Base-by-base conservation (phyloP, 768 basidiomycete species). In the Mycena capillaripes region DNA sequence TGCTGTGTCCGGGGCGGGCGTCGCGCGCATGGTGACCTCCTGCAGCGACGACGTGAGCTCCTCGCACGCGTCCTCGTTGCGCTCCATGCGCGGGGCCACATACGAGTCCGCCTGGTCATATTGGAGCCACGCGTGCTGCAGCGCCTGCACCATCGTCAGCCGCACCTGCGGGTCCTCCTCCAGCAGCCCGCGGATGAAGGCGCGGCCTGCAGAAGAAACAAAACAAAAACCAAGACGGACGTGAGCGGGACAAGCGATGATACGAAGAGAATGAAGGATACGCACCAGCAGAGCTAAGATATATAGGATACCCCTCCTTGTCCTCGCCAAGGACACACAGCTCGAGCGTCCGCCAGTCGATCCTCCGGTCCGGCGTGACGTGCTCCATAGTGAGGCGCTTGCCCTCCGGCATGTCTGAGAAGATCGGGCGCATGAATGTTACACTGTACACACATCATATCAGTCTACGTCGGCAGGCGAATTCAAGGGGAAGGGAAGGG, bases 61-160 rank as follows among this genome's bases (percentile, higher is more conserved):
- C 5, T 70, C 58, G 17, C 52, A 69, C 25, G 27, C 30, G 1
- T 68, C 60, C 5, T 9, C 25, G 17, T 48, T 44, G 14, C 14
- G 19, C 12, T 44, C 11, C 30, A 34, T 48, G 32, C 61, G 17
- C 46, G 62, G 44, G 9, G 36, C 9, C 17, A 30, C 3, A 48
- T 66, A 71, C 7, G 25, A 25, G 52, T 71, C 60, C 21, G 66
- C 65, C n/a, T 55, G 36, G 50, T 79, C 66, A 32, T 50, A 57
- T 30, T 69, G 46, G 5, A 98, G 86, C 97, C 97, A 99, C 1
- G 89, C 88, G 76, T 98, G 96, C 0, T 81, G 44, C 14, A 93
- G 86, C 0, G 96, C 92, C 0, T 88, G 84, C 2, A 85, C 82
- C 70, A 96, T 86, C 2, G 92, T 90, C 88, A 97, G 89, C 30